Percentiles rank a stretch among this genome's conserved stretches.
Evolutionary conservation across 2,329 filamentous ascomycete genomes (phyloP).

Genomic region (Plectosphaerella cucumerina): DNA sequence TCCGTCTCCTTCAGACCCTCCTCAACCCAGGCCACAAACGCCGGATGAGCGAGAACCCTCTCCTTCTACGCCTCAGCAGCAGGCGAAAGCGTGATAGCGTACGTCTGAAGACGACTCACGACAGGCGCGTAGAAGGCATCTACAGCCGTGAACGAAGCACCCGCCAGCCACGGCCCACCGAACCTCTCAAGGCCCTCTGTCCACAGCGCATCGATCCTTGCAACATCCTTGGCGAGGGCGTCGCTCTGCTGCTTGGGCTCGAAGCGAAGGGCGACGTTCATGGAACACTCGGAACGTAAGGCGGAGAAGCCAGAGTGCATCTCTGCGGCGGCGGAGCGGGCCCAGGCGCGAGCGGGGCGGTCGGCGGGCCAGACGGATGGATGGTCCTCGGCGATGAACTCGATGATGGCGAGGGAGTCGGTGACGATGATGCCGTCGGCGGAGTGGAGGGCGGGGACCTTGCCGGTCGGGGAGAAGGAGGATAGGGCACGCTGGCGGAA

Average conservation of each 20-base stretch:
- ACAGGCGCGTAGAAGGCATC: conserved; percentile 40
- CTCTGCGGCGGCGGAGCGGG: conserved; percentile 37
- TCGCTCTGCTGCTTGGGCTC: conserved; percentile 22
- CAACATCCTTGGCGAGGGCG: conserved; percentile 27
- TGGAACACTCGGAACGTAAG: conserved; percentile 35
- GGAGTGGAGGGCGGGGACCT: conserved; percentile 36
- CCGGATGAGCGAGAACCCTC: conserved; percentile 26
- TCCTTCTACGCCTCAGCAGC: conserved; percentile 26
- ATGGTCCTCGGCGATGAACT: conserved; percentile 39
- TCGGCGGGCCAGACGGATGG: conserved; percentile 38
- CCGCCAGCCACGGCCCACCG: conserved; percentile 36
- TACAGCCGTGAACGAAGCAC: conserved; percentile 28
- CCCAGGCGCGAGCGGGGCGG: conserved; percentile 33
- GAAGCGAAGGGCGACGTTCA: conserved; percentile 36
- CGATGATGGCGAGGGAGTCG: conserved; percentile 45
- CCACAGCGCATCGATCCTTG: conserved; percentile 31
- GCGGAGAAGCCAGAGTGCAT: conserved; percentile 41
- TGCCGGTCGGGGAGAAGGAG: conserved; percentile 34
- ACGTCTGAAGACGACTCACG: conserved; percentile 33
- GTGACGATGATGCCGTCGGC: conserved; percentile 23
- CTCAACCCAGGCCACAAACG: conserved; percentile 31
- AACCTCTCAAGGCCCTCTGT: conserved; percentile 31
- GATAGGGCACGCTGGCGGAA: conserved; percentile 16
- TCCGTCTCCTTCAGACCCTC: conserved; percentile 30
- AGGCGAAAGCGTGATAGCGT: conserved; percentile 24